Percentiles rank a stretch among this genome's conserved stretches.
Conservation (phyloP, 148 eudicot genomes). For the Polygonum aviculare region DNA sequence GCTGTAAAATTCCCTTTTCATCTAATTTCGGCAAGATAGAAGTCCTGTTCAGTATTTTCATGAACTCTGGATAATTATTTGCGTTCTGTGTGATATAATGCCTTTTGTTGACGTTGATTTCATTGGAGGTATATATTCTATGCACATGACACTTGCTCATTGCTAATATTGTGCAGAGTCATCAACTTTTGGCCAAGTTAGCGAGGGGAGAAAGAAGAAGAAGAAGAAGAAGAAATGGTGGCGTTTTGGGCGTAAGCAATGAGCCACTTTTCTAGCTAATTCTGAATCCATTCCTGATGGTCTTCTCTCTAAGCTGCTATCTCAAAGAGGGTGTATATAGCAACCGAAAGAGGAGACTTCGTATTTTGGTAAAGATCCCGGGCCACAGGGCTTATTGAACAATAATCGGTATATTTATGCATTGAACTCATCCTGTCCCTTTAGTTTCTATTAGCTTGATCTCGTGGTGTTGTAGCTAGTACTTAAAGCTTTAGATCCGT, state of each 20-base stretch:
- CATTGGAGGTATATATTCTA: not conserved
- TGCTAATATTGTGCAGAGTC: not conserved
- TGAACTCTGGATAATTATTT: not conserved
- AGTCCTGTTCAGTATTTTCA: not conserved
- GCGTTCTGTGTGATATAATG: not conserved
- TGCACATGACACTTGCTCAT: not conserved
- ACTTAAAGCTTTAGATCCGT: not conserved
- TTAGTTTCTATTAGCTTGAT: not conserved
- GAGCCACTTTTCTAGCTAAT: not conserved
- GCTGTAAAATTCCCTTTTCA: not conserved
- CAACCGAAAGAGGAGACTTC: not conserved
- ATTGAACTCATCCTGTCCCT: not conserved
- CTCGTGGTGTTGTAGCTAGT: not conserved
- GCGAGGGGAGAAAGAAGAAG: not conserved
- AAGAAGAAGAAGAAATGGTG: conserved; percentile 11
- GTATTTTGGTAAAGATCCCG: not conserved
- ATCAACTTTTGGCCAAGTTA: not conserved
- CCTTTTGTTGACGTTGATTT: not conserved
- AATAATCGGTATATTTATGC: not conserved
- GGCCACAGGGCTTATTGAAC: not conserved
- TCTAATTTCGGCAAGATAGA: not conserved
- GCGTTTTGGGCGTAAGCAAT: conserved; percentile 12
- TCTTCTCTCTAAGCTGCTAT: not conserved
- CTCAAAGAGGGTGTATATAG: conserved; percentile 4
- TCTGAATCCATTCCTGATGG: not conserved